phyloP scores from a whole-genome alignment of 352 stramenopile genomes.

The Phytophthora ohioensis region DNA sequence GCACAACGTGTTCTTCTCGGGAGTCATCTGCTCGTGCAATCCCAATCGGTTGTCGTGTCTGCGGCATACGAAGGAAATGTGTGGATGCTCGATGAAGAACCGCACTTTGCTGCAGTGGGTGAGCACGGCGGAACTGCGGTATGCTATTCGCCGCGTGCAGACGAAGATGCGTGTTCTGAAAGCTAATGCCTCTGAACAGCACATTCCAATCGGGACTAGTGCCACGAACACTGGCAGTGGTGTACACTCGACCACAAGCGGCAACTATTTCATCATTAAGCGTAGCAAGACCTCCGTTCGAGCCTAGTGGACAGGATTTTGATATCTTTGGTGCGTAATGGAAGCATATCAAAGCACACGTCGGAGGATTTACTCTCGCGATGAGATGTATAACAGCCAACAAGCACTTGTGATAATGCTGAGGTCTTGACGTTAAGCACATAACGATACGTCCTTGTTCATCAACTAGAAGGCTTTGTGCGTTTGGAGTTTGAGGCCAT shows the following conservation, averaged over 20 bases:
- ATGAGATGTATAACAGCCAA: too few species aligned
- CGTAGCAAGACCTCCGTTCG: constrained; percentile 9
- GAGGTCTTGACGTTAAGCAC: too few species aligned
- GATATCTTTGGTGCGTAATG: too few species aligned
- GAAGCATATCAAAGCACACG: too few species aligned
- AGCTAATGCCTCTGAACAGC: constrained; percentile 2
- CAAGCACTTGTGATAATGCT: too few species aligned
- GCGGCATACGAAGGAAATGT: constrained; percentile 73
- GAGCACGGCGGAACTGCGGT: constrained; percentile 63
- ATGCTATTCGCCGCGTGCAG: constrained; percentile 76
- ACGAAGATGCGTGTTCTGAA: constrained; percentile 62
- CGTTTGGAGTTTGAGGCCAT: too few species aligned
- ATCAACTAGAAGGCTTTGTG: too few species aligned
- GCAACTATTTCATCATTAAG: constrained; percentile 25
- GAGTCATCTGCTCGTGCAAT: constrained; percentile 74
- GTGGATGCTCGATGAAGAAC: constrained; percentile 59
- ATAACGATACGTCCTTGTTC: too few species aligned
- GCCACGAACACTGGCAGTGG: neutral
- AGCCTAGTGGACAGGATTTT: constrained; percentile 11
- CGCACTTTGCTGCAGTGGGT: constrained; percentile 79
- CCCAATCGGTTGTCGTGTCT: constrained; percentile 67
- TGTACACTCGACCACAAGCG: constrained; percentile 1
- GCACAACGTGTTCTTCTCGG: constrained; percentile 87
- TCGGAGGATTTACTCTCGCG: too few species aligned
- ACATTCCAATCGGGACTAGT: neutral